These are phyloP conservation scores for Anthoceros angustus DNA, from an alignment of 225 moss, liverwort and hornwort genomes.

Conservation along the genomic window DNA sequence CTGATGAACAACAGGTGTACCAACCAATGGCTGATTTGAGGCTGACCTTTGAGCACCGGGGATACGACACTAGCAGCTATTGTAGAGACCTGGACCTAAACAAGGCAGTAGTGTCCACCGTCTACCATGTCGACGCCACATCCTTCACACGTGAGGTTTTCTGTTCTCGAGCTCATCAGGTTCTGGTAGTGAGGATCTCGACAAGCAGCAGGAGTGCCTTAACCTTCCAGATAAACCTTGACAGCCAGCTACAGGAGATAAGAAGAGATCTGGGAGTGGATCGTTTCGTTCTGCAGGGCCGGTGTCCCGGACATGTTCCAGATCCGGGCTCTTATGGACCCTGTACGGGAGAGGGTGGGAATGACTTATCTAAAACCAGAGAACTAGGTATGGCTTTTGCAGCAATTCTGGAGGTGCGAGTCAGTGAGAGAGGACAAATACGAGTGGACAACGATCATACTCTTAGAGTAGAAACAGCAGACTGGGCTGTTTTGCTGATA, in stretches of 20 bases:
- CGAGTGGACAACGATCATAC: conserved; percentile 32
- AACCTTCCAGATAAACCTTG: conserved; percentile 41
- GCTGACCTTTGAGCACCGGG: conserved; percentile 58
- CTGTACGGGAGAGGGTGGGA: conserved; percentile 9
- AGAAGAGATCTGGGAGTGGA: conserved; percentile 32
- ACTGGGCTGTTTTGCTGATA: conserved; percentile 59
- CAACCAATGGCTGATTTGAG: conserved; percentile 76
- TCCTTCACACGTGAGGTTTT: conserved; percentile 61
- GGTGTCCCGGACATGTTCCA: conserved; percentile 40
- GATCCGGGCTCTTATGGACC: neutral
- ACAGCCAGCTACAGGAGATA: conserved; percentile 40
- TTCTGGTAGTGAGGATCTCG: conserved; percentile 60
- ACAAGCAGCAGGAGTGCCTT: conserved; percentile 44
- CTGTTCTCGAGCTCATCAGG: conserved; percentile 72
- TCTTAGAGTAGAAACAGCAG: conserved; percentile 45
- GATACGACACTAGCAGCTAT: conserved; percentile 60
- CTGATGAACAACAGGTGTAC: conserved; percentile 30
- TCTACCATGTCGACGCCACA: conserved; percentile 38
- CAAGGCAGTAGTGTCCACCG: conserved; percentile 48
- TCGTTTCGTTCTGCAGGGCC: conserved; percentile 47
- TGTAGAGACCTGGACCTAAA: conserved; percentile 61
- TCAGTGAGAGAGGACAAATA: conserved; percentile 27
- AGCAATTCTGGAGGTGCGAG: conserved; percentile 49
- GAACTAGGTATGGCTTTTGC: conserved; percentile 53
- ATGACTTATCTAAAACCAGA: neutral